These are phyloP conservation scores for Auricularia auricula-judae DNA, from an alignment of 768 basidiomycete species.

Conservation along the genomic window DNA sequence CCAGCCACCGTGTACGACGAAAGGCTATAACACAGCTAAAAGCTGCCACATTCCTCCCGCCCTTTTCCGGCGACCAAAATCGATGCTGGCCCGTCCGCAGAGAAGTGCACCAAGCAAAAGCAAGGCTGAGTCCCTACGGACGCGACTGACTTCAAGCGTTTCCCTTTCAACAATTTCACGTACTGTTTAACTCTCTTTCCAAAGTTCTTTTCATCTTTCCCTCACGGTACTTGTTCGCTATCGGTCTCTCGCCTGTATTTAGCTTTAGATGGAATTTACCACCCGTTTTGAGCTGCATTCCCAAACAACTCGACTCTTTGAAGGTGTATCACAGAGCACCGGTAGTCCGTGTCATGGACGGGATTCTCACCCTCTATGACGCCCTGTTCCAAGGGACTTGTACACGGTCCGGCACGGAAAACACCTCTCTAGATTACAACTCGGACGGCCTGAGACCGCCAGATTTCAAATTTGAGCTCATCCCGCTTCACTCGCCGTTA, in stretches of 20 bases:
- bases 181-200: conserved; percentile 73
- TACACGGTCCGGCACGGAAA: conserved; percentile 60
- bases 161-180: conserved; percentile 75
- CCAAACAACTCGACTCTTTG: conserved; percentile 78
- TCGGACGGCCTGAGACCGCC: conserved; percentile 48
- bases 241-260: conserved; percentile 75
- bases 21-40: conserved; percentile 53
- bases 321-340: conserved; percentile 60
- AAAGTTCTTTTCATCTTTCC: conserved; percentile 78
- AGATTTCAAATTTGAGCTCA: conserved; percentile 79
- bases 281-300: conserved; percentile 77
- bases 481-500: conserved; percentile 82
- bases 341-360: conserved; percentile 49
- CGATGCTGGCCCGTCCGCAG: conserved; percentile 55
- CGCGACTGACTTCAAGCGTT: conserved; percentile 65
- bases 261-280: conserved; percentile 81
- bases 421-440: conserved; percentile 74
- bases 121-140: conserved; percentile 42
- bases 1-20: conserved; percentile 40
- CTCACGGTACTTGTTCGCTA: conserved; percentile 78
- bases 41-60: conserved; percentile 49
- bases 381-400: conserved; percentile 72
- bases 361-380: conserved; percentile 58
- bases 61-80: conserved; percentile 51
- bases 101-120: conserved; percentile 43